Evolutionary conservation across 495 filamentous ascomycete genomes (phyloP).

Genomic region (Copromyces sp.): DNA sequence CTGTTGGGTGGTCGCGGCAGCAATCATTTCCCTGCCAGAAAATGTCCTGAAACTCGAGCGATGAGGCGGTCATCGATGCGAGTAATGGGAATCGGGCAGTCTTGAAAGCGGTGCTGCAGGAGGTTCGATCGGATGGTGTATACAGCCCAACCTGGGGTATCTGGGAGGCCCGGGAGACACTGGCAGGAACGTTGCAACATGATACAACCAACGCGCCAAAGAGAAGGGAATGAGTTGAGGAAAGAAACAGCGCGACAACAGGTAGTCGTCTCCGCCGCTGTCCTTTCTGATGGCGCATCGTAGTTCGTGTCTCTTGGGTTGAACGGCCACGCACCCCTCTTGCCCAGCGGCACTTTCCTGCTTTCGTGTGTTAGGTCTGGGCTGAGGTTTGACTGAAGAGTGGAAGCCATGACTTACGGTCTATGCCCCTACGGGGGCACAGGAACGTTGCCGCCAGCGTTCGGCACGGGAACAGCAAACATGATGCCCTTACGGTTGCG

Average conservation of each 20-base stretch:
- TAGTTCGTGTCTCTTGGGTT: slow-evolving; percentile 21
- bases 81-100: slow-evolving; percentile 12
- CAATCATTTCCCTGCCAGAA: background rate
- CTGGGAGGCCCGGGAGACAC: too few species aligned
- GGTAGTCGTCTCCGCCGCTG: slow-evolving; percentile 23
- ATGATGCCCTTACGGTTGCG: background rate
- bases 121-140: slow-evolving; percentile 15
- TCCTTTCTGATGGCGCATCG: slow-evolving; percentile 17
- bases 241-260: slow-evolving; percentile 9
- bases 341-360: background rate
- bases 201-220: background rate
- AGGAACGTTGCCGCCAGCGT: background rate
- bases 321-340: background rate
- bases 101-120: slow-evolving; percentile 15
- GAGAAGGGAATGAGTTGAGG: background rate
- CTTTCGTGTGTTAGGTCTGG: background rate
- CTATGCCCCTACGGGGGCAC: background rate
- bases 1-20: background rate
- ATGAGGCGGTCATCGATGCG: slow-evolving; percentile 3
- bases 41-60: slow-evolving; percentile 6
- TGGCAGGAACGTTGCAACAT: background rate
- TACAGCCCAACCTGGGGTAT: too few species aligned
- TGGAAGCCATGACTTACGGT: background rate
- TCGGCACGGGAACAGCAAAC: background rate
- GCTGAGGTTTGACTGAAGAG: background rate